These are phyloP conservation scores for Heliamphora exappendiculata DNA, from an alignment of 148 eudicot species.

Conservation along the genomic window DNA sequence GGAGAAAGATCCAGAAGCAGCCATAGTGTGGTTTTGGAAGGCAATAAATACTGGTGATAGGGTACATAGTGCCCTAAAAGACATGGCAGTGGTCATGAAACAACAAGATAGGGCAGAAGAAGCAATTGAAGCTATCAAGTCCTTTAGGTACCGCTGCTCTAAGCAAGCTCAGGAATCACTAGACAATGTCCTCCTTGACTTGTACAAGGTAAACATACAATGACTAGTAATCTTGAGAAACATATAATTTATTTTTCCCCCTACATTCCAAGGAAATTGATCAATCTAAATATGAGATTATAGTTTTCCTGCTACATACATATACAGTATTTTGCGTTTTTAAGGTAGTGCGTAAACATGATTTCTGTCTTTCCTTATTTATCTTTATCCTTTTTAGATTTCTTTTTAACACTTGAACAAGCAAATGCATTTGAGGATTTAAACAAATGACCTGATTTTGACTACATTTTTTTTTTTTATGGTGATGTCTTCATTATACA, in stretches of 20 bases:
- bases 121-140: conserved; percentile 51
- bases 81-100: conserved; percentile 61
- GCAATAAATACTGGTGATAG: conserved; percentile 57
- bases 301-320: neutral
- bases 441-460: neutral
- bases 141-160: conserved; percentile 38
- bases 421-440: neutral
- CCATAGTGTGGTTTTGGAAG: conserved; percentile 43
- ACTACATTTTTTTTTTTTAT: neutral
- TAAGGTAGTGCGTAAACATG: neutral
- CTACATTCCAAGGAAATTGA: neutral
- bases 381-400: neutral
- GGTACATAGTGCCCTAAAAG: conserved; percentile 61
- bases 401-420: neutral
- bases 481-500: neutral
- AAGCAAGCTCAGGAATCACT: conserved; percentile 56
- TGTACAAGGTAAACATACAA: conserved; percentile 36
- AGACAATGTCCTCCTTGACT: conserved; percentile 47
- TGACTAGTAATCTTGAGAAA: neutral
- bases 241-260: neutral
- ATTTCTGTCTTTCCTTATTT: neutral
- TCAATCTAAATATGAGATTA: too few species aligned
- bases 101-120: conserved; percentile 50
- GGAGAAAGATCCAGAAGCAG: conserved; percentile 46
- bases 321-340: neutral